Base-by-base conservation (phyloP, 139 green algal genomes). In the Chlorella sorokiniana region DNA sequence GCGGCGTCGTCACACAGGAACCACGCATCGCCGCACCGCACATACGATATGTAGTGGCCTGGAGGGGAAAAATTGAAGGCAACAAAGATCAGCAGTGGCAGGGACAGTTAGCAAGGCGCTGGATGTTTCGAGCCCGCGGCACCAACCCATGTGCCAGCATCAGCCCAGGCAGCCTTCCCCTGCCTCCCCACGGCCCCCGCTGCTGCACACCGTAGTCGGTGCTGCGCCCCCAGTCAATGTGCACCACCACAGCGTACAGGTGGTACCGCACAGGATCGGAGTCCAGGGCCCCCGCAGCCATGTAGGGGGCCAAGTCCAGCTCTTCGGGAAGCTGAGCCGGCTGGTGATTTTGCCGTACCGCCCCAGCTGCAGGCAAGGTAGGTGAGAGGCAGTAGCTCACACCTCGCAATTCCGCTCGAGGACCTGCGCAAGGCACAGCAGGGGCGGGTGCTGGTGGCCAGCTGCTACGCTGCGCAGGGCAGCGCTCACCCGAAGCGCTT, bases 241-340 rank as follows among this genome's bases (percentile, higher is more conserved):
- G 93, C 83, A 93, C 88, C 23, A 96, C 61, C 6, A 97, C 92
- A 1, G 71, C 92, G 40, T 90, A 90, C 63, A 96, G 89, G 8
- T 73, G 67, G 88, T 96, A 97, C 11, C 27, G 52, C 31, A 61
- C 69, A 1, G 83, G 80, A 18, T 44, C 37, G 1, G 16, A 27
- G 71, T 91, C 88, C 67, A 88, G 73, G 38, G 45, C 52, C 11
- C 72, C 80, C 3, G 52, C 44, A 1, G 84, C 86, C 84, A 90
- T 89, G 79, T 84, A 88, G 0, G 78, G 85, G 9, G 37, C 33
- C 69, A 93, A 70, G 69, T 90, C 82, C 65, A 93, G 72, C 40
- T 54, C 68, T 90, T 71, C 1, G 65, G 51, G 38, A 89, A 89
- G 38, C n/a, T 45, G 67, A 93, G 65, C 31, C 38, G 70, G 74